Evolutionary conservation across 164 flowering plant species (phyloP), one percentile per base, ranked within the genome.

Genomic region (Tetracentron sinense): DNA sequence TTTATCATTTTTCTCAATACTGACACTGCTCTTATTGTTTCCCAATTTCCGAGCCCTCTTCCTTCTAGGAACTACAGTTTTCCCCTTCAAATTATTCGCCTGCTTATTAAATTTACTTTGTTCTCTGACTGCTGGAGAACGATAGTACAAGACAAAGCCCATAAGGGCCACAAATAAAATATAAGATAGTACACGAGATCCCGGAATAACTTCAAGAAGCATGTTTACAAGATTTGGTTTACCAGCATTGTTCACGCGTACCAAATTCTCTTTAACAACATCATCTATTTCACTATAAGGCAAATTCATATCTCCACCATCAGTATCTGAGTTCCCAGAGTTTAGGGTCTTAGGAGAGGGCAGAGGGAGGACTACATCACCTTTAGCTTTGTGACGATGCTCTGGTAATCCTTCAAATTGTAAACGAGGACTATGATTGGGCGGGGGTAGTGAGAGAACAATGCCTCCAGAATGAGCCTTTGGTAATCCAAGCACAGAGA

Each of bases 11-110:
- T 56, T 76, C 62, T 67, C 72, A 61, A 3, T 49, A 58, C 11
- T 63, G 7, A 54, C 29, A 69, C 29, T 63, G 28, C 60, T 77
- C 67, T 70, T 81, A 56, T 27, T 64, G 51, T 58, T 69, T 52
- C 76, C 85, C 4, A 71, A 33, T 66, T 61, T 81, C 42, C 82
- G 76, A 60, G 72, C 12, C 65, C 77, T 88, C 75, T 77, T 88
- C 76, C 73, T 88, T 63, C 79, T 85, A 14, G 79, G 22, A 23
- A 48, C 67, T 25, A 22, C 47, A 59, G 66, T 17, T 50, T 74
- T 71, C 31, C 29, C 46, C 20, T 66, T 75, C 33, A 42, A n/a
- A 38, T 67, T 70, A 57, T 56, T 66, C 27, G 22, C 21, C 61
- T 58, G 59, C 66, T 71, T 67, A 10, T 61, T 54, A 42, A 29